phyloP scores from a whole-genome alignment of 2,329 filamentous ascomycete genomes.

The Lachnellula cervina region DNA sequence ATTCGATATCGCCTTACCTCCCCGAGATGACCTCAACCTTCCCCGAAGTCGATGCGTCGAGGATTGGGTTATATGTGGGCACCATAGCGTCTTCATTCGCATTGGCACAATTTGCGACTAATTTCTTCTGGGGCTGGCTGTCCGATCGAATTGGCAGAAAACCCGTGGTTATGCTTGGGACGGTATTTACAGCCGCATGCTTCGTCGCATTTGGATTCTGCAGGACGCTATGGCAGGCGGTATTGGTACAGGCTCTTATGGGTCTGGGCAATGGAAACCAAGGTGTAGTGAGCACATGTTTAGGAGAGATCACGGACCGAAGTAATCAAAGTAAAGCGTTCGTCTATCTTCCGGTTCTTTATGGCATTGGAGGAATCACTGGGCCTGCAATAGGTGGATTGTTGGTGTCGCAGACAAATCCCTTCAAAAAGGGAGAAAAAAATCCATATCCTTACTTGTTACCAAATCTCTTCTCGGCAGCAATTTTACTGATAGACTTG shows the following conservation, averaged over 20 bases:
- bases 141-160: slow-evolving; percentile 77
- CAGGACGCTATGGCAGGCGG: slow-evolving; percentile 73
- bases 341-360: slow-evolving; percentile 92
- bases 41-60: slow-evolving; percentile 64
- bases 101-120: slow-evolving; percentile 84
- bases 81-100: slow-evolving; percentile 88
- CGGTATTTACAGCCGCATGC: slow-evolving; percentile 73
- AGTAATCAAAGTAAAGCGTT: slow-evolving; percentile 93
- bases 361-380: slow-evolving; percentile 88
- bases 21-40: slow-evolving; percentile 88
- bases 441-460: slow-evolving; percentile 74
- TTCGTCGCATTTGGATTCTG: slow-evolving; percentile 88
- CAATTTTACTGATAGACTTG: slow-evolving; percentile 67
- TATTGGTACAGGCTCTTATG: slow-evolving; percentile 84
- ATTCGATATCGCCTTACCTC: slow-evolving; percentile 92
- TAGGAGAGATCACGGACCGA: slow-evolving; percentile 91
- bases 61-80: slow-evolving; percentile 85
- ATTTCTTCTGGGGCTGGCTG: slow-evolving; percentile 85
- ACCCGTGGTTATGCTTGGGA: slow-evolving; percentile 76
- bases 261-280: slow-evolving; percentile 93
- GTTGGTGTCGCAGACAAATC: slow-evolving; percentile 56
- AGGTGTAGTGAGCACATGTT: slow-evolving; percentile 84
- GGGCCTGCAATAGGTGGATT: slow-evolving; percentile 88
- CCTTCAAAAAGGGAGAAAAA: slow-evolving; percentile 45
- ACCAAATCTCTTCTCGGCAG: slow-evolving; percentile 76